phyloP scores from a whole-genome alignment of 2,329 filamentous ascomycete species.

The Neofusicoccum ribis region DNA sequence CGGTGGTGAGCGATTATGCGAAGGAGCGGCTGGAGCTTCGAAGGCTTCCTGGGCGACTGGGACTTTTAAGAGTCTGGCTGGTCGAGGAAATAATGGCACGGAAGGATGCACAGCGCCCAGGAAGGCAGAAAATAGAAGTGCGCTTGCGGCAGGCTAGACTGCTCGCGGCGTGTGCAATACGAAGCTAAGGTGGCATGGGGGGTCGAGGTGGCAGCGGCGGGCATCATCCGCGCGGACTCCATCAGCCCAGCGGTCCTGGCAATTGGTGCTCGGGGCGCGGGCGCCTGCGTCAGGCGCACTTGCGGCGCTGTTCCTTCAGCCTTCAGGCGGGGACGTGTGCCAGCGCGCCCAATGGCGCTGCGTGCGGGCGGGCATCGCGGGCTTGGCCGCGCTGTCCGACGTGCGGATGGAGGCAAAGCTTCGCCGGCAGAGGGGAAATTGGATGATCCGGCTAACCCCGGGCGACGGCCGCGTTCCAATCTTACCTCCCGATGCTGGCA shows the following conservation, averaged over 20 bases:
- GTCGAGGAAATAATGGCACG: background rate
- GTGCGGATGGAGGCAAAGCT: background rate
- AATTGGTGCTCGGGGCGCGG: background rate
- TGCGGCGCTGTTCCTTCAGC: constrained; percentile 9
- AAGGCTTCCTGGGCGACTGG: background rate
- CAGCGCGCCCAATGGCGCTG: background rate
- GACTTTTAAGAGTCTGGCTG: background rate
- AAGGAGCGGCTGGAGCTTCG: constrained; percentile 16
- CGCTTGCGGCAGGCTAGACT: constrained; percentile 7
- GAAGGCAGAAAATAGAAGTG: constrained; percentile 14
- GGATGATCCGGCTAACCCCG: constrained; percentile 12
- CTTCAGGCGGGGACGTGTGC: constrained; percentile 5
- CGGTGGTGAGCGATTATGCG: background rate
- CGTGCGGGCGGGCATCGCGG: background rate
- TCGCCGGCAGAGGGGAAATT: constrained; percentile 9
- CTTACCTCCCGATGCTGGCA: background rate
- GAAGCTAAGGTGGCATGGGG: background rate
- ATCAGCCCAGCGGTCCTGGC: background rate
- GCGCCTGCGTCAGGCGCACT: background rate
- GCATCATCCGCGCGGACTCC: background rate
- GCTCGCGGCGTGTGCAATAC: background rate
- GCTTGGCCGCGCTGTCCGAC: background rate
- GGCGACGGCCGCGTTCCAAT: background rate
- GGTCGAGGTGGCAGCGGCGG: background rate
- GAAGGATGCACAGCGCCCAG: background rate